Percentiles rank a stretch among this genome's conserved stretches.
Evolutionary conservation across 768 basidiomycete genomes (phyloP).

Genomic region (Amanita molliuscula): DNA sequence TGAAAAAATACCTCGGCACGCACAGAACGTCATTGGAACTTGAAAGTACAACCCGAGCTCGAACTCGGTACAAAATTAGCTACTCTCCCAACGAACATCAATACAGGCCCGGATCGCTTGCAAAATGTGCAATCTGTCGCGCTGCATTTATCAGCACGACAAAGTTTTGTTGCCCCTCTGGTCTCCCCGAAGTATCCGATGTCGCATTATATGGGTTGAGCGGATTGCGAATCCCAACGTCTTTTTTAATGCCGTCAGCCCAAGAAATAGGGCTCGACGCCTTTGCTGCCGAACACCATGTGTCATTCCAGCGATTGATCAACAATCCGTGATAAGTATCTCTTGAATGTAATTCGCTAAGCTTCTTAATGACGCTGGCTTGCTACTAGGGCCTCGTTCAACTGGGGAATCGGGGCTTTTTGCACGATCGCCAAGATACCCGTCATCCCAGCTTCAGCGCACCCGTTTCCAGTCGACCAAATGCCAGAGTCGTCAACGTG

Average conservation of each 20-base stretch:
- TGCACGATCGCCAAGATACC: slow-evolving; percentile 41
- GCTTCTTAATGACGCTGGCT: slow-evolving; percentile 15
- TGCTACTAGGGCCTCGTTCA: slow-evolving; percentile 13
- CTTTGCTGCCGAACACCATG: slow-evolving; percentile 3
- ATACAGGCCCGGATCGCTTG: no score
- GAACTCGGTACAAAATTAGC: no score
- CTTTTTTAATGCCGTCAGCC: slow-evolving; percentile 17
- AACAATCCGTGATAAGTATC: slow-evolving; percentile 22
- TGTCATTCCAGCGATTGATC: slow-evolving; percentile 25
- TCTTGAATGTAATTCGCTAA: slow-evolving; percentile 21
- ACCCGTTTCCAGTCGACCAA: slow-evolving; percentile 52
- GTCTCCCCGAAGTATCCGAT: slow-evolving; percentile 8
- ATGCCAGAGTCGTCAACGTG: slow-evolving; percentile 24
- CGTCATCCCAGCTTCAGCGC: slow-evolving; percentile 63
- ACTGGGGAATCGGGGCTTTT: slow-evolving; percentile 22
- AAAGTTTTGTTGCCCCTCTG: slow-evolving; percentile 19
- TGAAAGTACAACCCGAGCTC: no score
- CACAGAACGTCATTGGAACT: no score
- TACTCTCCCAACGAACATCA: no score
- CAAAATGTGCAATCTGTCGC: no score
- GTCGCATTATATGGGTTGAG: no score
- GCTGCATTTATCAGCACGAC: slow-evolving; percentile 27
- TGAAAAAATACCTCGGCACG: no score
- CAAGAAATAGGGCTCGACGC: slow-evolving; percentile 12
- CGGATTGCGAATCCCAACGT: slow-evolving; percentile 14